Conservation (phyloP, 164 flowering plant genomes). For the Liriodendron chinense region DNA sequence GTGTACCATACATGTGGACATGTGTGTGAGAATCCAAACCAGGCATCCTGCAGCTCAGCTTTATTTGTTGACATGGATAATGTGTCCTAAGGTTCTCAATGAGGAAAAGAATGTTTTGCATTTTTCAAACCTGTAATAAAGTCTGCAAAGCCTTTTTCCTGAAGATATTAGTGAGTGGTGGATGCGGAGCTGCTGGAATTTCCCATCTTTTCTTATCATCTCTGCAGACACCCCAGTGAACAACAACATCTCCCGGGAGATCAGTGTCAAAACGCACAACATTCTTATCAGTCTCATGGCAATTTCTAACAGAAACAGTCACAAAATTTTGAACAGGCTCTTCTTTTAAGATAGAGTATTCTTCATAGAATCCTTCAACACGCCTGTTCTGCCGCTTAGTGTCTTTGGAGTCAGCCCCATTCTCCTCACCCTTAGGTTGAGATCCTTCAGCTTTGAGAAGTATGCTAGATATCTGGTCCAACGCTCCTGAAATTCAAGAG, state of each 20-base stretch:
- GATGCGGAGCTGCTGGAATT: constrained; percentile 67
- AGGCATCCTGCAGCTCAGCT: too few species aligned
- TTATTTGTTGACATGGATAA: background rate
- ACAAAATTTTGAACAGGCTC: constrained; percentile 39
- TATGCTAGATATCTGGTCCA: constrained; percentile 52
- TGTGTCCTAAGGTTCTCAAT: background rate
- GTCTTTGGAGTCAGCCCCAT: constrained; percentile 27
- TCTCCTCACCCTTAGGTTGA: constrained; percentile 27
- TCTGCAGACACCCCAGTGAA: constrained; percentile 95
- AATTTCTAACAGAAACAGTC: constrained; percentile 53
- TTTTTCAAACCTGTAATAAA: constrained; percentile 54
- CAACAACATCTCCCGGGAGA: constrained; percentile 71
- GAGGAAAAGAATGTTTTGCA: background rate
- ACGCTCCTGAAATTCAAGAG: constrained; percentile 41
- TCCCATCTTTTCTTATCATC: constrained; percentile 67
- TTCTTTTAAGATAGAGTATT: constrained; percentile 55
- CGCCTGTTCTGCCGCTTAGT: constrained; percentile 26
- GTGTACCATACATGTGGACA: too few species aligned
- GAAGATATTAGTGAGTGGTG: constrained; percentile 59
- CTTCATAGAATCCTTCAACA: constrained; percentile 73
- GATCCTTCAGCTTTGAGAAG: constrained; percentile 41
- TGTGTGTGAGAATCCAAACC: too few species aligned
- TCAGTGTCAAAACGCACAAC: constrained; percentile 71
- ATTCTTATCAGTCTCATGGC: constrained; percentile 48
- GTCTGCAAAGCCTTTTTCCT: constrained; percentile 86